Conservation (phyloP, 2,329 filamentous ascomycete species). For the Aspergillus intermedius region DNA sequence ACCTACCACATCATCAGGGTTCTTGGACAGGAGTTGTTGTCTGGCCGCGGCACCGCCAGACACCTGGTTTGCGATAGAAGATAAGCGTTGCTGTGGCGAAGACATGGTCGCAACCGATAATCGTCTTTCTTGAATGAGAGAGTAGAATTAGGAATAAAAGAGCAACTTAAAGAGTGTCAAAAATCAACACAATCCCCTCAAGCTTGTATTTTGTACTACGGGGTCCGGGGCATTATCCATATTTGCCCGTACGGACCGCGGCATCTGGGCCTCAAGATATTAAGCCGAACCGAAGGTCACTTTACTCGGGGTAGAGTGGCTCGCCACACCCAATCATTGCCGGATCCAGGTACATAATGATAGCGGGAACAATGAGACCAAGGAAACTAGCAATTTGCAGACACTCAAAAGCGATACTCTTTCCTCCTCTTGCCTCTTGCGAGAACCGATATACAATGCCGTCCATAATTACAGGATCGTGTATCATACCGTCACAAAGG, state of each 20-base stretch:
- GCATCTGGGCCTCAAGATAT: neutral
- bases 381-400: neutral
- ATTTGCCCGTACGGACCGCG: neutral
- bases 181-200: neutral
- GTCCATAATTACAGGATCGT: conserved; percentile 5
- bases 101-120: conserved; percentile 23
- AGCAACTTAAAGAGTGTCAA: neutral
- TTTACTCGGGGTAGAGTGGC: too few relatives aligned
- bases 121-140: neutral
- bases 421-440: too few relatives aligned
- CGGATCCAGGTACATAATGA: neutral
- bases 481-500: conserved; percentile 24
- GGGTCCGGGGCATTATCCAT: too few relatives aligned
- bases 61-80: conserved; percentile 38
- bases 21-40: conserved; percentile 29
- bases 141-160: neutral
- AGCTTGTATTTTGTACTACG: neutral
- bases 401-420: neutral
- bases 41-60: conserved; percentile 22
- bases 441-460: conserved; percentile 22
- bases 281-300: neutral
- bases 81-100: conserved; percentile 33
- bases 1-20: conserved; percentile 36
- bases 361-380: neutral
- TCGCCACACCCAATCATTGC: too few relatives aligned